Conservation (phyloP, 192 early-diverging fungal species). For the Umbelopsis isabellina region DNA sequence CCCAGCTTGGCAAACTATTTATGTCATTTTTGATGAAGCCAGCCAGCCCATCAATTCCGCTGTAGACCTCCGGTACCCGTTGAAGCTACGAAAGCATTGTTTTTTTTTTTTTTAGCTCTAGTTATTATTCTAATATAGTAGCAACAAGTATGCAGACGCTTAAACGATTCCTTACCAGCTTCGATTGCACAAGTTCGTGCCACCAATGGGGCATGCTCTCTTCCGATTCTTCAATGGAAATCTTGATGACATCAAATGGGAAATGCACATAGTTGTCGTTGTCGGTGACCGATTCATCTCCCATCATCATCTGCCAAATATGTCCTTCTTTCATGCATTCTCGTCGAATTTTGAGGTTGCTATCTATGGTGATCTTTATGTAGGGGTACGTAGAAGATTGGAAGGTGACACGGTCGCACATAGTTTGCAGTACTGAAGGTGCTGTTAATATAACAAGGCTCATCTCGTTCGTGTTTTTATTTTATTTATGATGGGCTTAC, state of each 20-base stretch:
- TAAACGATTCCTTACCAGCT: background rate
- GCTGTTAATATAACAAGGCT: background rate
- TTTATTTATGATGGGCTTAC: background rate
- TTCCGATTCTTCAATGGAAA: background rate
- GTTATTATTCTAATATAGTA: no score
- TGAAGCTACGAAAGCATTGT: background rate
- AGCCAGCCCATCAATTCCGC: background rate
- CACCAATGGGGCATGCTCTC: conserved; percentile 12
- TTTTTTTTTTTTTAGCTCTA: background rate
- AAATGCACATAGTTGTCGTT: background rate
- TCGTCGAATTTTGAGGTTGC: conserved; percentile 4
- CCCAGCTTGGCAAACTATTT: background rate
- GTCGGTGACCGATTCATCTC: background rate
- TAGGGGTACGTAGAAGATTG: background rate
- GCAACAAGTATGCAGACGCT: background rate
- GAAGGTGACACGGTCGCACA: conserved; percentile 15
- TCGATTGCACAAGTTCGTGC: conserved; percentile 1
- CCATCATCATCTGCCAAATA: background rate
- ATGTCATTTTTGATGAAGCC: conserved; percentile 13
- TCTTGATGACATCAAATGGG: conserved; percentile 15
- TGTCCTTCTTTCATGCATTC: background rate
- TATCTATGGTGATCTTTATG: conserved; percentile 8
- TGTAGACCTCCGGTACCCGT: conserved; percentile 2
- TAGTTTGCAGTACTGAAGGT: background rate
- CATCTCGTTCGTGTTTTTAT: no score